Evolutionary conservation across 106 monocot species (phyloP), one percentile per base, ranked within the genome.

Genomic region (Vanilla planifolia): DNA sequence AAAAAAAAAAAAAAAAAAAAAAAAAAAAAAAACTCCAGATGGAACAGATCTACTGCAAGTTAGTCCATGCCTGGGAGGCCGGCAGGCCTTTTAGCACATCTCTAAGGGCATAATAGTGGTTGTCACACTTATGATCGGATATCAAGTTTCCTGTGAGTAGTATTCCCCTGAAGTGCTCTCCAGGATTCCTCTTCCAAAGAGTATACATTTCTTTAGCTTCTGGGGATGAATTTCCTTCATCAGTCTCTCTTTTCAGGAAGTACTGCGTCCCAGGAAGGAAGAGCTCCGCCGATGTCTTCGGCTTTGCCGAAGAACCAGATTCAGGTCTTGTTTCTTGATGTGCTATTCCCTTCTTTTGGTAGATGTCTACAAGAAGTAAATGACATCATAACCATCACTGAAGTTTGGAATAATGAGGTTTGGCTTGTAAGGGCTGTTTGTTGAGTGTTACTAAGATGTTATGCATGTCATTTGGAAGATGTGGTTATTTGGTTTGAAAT

Each of bases 11-110:
- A n/a, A n/a, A n/a, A n/a, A n/a, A n/a, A n/a, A n/a, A n/a, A n/a
- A n/a, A n/a, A n/a, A n/a, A n/a, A n/a, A n/a, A n/a, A n/a, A n/a
- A n/a, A n/a, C n/a, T n/a, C n/a, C n/a, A n/a, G n/a, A n/a, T n/a
- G n/a, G n/a, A n/a, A n/a, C n/a, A n/a, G n/a, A n/a, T n/a, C n/a
- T n/a, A n/a, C n/a, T n/a, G n/a, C n/a, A n/a, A n/a, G n/a, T n/a
- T n/a, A n/a, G n/a, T n/a, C n/a, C n/a, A n/a, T n/a, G n/a, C n/a
- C n/a, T n/a, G n/a, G n/a, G 76, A 79, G 7, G 53, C 27, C 21
- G 85, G 93, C n/a, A 90, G 43, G 10, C 81, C 77, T 73, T 98
- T 98, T 50, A 98, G 88, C 11, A 98, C 96, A 39, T 98, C 96
- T 56, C 96, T 87, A 23, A 98, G 72, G 40, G 96, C 96, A 45